Evolutionary conservation across 257 asterid genomes (phyloP), one percentile per base, ranked within the genome.

Genomic region (Cordia subcordata): DNA sequence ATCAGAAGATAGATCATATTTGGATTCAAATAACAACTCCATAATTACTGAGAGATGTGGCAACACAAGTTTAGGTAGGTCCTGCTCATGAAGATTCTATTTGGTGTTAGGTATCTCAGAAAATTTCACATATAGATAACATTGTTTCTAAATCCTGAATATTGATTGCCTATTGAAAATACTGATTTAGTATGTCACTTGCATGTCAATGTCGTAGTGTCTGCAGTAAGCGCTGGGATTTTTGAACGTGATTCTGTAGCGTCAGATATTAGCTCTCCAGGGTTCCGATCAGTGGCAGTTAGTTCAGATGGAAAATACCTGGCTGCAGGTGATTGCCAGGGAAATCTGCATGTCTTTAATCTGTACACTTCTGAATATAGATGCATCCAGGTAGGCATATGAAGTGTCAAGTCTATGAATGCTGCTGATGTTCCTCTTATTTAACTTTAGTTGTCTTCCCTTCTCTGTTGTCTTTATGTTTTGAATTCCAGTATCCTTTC

Each of bases 321-420:
- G 65, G 91, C 86, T 61, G 86, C 86, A 62, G 91, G 94, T 77
- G 91, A 85, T 75, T 74, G 76, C 77, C 70, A 22, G 55, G 94
- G 94, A 73, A 79, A 81, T 73, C 72, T 85, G 66, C 91, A 83
- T 75, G 61, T 83, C 75, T 79, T 81, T 62, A 66, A 85, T 70
- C 61, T 85, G 23, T 35, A 53, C 55, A 72, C 85, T 22, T 79
- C 72, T 46, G 78, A 77, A 23, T 75, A 73, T 73, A 70, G 57
- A 49, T 79, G 72, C 80, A 77, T 83, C 63, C 75, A 81, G 83
- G 94, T 83, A 58, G 14, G 4, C 15, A 9, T 32, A 4, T 20
- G 11, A 49, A 3, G 1, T 32, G 21, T 13, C 44, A 58, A 20
- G 10, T 12, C 8, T 19, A 58, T 19, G 13, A 51, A 58, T 20